Evolutionary conservation across 2,329 filamentous ascomycete species (phyloP).

Genomic region (Ophiostoma angusticollis): DNA sequence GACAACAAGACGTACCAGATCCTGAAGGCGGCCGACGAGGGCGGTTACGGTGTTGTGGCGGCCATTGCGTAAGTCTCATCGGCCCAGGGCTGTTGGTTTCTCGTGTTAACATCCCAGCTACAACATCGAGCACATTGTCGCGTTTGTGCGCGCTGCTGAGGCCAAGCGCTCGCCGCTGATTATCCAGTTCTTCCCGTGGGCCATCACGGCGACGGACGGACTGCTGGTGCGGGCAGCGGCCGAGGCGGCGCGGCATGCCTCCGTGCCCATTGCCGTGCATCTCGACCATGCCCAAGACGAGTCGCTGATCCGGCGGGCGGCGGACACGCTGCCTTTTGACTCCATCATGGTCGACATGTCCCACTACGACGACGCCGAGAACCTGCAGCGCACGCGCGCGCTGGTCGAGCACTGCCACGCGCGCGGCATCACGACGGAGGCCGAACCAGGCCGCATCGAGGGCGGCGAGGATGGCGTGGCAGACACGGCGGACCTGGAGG

Average conservation of each 20-base stretch:
- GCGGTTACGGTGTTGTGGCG: slow-evolving; percentile 6
- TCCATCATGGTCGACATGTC: slow-evolving; percentile 69
- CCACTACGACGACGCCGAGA: slow-evolving; percentile 59
- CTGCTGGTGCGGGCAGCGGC: slow-evolving; percentile 42
- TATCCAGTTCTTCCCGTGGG: slow-evolving; percentile 63
- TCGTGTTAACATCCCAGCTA: too few relatives aligned
- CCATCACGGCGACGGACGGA: too few relatives aligned
- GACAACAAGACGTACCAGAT: slow-evolving; percentile 3
- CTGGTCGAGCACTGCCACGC: slow-evolving; percentile 49
- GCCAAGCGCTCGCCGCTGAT: slow-evolving; percentile 51
- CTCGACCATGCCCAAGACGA: slow-evolving; percentile 55
- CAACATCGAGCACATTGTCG: slow-evolving; percentile 59
- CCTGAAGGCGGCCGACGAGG: slow-evolving; percentile 5
- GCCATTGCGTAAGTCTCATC: too few relatives aligned
- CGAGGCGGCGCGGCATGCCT: slow-evolving; percentile 39
- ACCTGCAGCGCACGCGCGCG: slow-evolving; percentile 48
- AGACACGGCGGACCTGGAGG: slow-evolving; percentile 28
- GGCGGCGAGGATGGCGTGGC: slow-evolving; percentile 48
- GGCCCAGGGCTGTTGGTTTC: too few relatives aligned
- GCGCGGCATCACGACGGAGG: slow-evolving; percentile 52
- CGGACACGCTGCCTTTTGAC: slow-evolving; percentile 47
- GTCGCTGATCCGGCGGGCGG: slow-evolving; percentile 43
- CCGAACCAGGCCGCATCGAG: slow-evolving; percentile 56
- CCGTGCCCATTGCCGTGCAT: slow-evolving; percentile 48
- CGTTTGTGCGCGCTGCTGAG: slow-evolving; percentile 55